Conservation (phyloP, 371 early-diverging fungal genomes). For the Mortierella sp. region DNA sequence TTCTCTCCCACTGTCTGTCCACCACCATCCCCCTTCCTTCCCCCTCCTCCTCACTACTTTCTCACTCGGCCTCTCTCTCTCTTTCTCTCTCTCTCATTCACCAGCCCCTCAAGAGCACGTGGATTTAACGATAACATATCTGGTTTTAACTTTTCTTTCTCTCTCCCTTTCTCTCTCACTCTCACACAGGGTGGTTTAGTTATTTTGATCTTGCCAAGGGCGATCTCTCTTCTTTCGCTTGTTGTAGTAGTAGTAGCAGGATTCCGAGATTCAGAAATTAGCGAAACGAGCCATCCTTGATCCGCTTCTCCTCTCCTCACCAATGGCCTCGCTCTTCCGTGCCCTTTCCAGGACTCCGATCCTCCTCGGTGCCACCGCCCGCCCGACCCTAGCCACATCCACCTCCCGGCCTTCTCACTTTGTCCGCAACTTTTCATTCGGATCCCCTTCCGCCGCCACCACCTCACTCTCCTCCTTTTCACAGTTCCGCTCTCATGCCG, state of each 20-base stretch:
- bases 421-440: constrained; percentile 44
- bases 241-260: not conserved
- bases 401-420: constrained; percentile 26
- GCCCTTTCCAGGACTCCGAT: constrained; percentile 41
- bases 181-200: too few species aligned
- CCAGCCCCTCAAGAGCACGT: too few species aligned
- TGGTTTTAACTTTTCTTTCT: too few species aligned
- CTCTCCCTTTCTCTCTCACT: too few species aligned
- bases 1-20: not conserved
- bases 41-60: too few species aligned
- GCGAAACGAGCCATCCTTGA: too few species aligned
- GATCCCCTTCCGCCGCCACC: constrained; percentile 18
- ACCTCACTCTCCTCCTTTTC: constrained; percentile 15
- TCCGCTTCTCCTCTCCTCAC: too few species aligned
- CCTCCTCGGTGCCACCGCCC: constrained; percentile 26
- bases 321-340: constrained; percentile 48
- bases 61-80: too few species aligned
- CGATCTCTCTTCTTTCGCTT: not conserved
- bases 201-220: not conserved
- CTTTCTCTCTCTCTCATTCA: too few species aligned
- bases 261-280: constrained; percentile 4
- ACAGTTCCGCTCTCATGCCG: constrained; percentile 20
- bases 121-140: too few species aligned
- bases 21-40: not conserved
- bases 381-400: constrained; percentile 8